Evolutionary conservation across 352 stramenopile genomes (phyloP), one percentile per base, ranked within the genome.

Genomic region (Phytophthora pisi): DNA sequence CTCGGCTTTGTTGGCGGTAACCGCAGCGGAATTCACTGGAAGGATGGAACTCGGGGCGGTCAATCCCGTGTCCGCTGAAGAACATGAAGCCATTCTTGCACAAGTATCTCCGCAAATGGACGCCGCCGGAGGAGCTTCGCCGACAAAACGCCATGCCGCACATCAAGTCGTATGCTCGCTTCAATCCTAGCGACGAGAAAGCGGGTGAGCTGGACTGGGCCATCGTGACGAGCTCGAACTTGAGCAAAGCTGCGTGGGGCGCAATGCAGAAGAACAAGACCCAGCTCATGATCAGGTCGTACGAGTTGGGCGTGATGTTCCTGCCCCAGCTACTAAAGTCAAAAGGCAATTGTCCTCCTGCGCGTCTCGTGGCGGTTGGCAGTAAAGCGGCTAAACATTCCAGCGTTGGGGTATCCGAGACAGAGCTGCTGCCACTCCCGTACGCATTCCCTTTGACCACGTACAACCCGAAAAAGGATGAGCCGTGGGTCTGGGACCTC

Each of bases 1-100:
- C n/a, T 24, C 28, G 51, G 9, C 23, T 40, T 51, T 61, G n/a
- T 51, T 57, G 20, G 20, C 20, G 10, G 5, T 38, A 36, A 36
- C 40, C 16, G 15, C 43, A 95, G 86, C 78, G 72, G 45, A 93
- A 95, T 54, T 95, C 88, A 28, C 76, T 84, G 24, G 79, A 93
- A 68, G 88, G 88, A n/a, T 95, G 86, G 86, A 82, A 84, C 36
- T 77, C 81, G 20, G 88, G 88, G 2, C 77, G 84, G 10, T 78
- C 88, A 5, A 76, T 95, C 11, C 86, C 88, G 15, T 95, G 88
- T 50, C 75, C 86, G 4, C 57, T 92, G 15, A 95, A 95, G 59
- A 95, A 95, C 62, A 89, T 95, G 77, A 95, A 95, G 61, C 68
- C 85, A 5, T 95, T 95, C 61, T 66, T 95, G 38, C 88, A 95